Evolutionary conservation across 2,329 filamentous ascomycete species (phyloP), one percentile per base, ranked within the genome.

Genomic region (Dothistroma septosporum): DNA sequence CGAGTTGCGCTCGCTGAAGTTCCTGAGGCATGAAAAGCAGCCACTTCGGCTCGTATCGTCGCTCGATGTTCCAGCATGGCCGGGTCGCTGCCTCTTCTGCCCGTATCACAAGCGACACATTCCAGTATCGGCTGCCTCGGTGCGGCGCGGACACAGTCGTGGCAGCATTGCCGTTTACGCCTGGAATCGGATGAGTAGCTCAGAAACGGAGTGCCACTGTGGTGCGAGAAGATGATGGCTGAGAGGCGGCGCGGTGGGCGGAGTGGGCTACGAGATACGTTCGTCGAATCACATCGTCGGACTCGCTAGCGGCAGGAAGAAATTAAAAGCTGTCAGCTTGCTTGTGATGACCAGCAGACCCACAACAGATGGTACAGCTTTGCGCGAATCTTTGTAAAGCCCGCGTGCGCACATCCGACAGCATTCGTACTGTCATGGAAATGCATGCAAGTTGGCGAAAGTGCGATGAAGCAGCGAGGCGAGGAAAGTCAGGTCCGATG

Each of bases 181-280:
- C 19, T 32, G n/a, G 50, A 32, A 6, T 28, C 19, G 24, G 16
- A 53, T 32, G 24, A 28, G 31, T 31, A 16, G 24, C 31, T 35
- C 50, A 53, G 50, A 28, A 53, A 28, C 35, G 50, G 50, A 53
- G 14, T 33, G 50, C 50, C 50, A 53, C 50, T 33, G 19, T 53
- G 24, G 28, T 50, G 9, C 28, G 50, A 53, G 7, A 12, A 35
- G 16, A 21, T 12, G 31, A 35, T 35, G 31, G 31, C 12, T 31
- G n/a, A 53, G 10, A 49, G 31, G 14, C 50, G 28, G 48, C 48
- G 48, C 48, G 12, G 14, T 19, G 48, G 50, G 9, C 50, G 28
- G 50, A 16, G 31, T 12, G 19, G 50, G 50, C 50, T 32, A 53
- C 24, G 14, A 21, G 16, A 53, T 12, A 8, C 28, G 2, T 1